Conservation (phyloP, 352 stramenopile genomes). For the Pythium chondricola region DNA sequence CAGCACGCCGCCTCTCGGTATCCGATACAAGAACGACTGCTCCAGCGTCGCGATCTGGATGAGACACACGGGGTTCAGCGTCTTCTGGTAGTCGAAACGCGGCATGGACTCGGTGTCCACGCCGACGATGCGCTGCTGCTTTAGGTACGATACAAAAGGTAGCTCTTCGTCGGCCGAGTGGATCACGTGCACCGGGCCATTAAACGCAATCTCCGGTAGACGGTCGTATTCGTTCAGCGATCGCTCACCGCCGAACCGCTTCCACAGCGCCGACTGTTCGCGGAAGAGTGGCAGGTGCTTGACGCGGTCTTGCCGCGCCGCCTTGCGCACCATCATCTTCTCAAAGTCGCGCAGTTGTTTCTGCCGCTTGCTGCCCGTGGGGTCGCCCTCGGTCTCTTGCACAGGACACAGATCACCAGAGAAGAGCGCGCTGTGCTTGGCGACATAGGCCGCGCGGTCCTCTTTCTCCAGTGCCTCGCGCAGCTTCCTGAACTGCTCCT, state of each 20-base stretch:
- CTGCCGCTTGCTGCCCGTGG: neutral
- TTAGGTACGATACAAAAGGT: slow-evolving; percentile 39
- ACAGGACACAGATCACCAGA: too few relatives aligned
- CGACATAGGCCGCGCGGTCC: slow-evolving; percentile 9
- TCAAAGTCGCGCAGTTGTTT: slow-evolving; percentile 35
- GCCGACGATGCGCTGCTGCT: slow-evolving; percentile 41
- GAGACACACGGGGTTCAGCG: slow-evolving; percentile 63
- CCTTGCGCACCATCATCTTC: slow-evolving; percentile 48
- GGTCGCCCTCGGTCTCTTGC: neutral
- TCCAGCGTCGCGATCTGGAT: slow-evolving; percentile 78
- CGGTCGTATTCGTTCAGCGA: slow-evolving; percentile 50
- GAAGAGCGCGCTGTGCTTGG: too few relatives aligned
- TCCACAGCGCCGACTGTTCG: slow-evolving; percentile 41
- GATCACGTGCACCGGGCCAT: slow-evolving; percentile 51
- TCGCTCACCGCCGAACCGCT: slow-evolving; percentile 30
- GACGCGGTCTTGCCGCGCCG: slow-evolving; percentile 36
- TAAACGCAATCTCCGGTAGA: slow-evolving; percentile 41
- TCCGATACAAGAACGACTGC: slow-evolving; percentile 61
- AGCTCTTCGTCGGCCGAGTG: slow-evolving; percentile 55
- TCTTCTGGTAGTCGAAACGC: slow-evolving; percentile 47
- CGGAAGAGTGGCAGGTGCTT: slow-evolving; percentile 72
- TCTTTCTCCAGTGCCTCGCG: slow-evolving; percentile 18
- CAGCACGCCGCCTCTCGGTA: slow-evolving; percentile 43
- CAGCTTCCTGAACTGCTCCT: slow-evolving; percentile 20
- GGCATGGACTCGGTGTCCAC: slow-evolving; percentile 81